Evolutionary conservation across 805 yeast genomes (phyloP), one percentile per base, ranked within the genome.

Genomic region (Hanseniaspora clermontiae): DNA sequence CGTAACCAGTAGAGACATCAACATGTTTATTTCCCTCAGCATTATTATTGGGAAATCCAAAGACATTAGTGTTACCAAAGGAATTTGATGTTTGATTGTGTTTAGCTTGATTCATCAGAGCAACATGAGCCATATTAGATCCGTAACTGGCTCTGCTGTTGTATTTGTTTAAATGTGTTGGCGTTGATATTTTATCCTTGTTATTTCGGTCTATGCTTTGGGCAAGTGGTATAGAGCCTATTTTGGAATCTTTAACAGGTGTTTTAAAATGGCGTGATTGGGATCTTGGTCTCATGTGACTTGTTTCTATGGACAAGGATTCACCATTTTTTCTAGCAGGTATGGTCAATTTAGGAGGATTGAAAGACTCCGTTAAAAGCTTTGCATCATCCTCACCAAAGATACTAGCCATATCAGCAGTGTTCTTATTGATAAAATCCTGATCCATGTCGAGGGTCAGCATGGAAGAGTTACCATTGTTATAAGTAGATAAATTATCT

Each of bases 261-360:
- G 37, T 53, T 32, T 49, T 32, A n/a, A 36, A 51, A 17, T 49
- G 54, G 14, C 45, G 47, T 2, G 54, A 43, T 32, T 53, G 39
- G 2, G 57, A 43, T 29, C 57, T 43, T n/a, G 49, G 47, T n/a
- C 52, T 51, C 37, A 43, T 19, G 6, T 84, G 83, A 9, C 46
- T 27, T 9, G 43, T 38, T 19, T 51, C 55, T 31, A 87, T 85
- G 63, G 86, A 93, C 1, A 85, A 78, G 0, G 91, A 78, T 61
- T 82, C 93, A 7, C 95, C 95, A 40, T 79, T 78, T 61, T 89
- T 69, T 0, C 91, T 84, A 0, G 93, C 85, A 0, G 95, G 90
- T 51, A 87, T 86, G 0, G 95, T 85, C 82, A 86, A 79, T 63
- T 70, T 77, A n/a, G 84, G 84, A 1, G 82, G 79, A 0, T 78